phyloP scores from a whole-genome alignment of 352 stramenopile genomes.

The Pythium aquatile region DNA sequence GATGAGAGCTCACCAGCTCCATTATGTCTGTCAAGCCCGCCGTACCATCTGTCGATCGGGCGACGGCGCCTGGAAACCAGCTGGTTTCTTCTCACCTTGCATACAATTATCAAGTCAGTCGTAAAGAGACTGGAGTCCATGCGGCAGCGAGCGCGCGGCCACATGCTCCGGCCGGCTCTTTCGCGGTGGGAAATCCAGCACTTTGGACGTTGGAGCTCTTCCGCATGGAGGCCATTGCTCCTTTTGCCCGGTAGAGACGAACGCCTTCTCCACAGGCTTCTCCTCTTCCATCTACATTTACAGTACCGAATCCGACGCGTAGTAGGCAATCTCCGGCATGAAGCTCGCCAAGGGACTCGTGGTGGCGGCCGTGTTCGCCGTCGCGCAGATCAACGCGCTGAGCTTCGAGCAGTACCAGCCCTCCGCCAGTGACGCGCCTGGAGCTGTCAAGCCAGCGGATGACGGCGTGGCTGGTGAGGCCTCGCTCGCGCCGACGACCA shows the following conservation, averaged over 20 bases:
- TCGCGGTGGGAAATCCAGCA: slow-evolving; percentile 11
- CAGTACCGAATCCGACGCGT: slow-evolving; percentile 3
- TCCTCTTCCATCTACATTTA: slow-evolving; percentile 1
- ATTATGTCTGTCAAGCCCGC: not conserved
- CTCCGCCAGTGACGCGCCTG: slow-evolving; percentile 1
- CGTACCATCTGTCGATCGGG: not conserved
- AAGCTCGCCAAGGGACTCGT: slow-evolving; percentile 50
- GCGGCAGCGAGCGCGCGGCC: not conserved
- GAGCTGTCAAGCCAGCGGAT: slow-evolving; percentile 13
- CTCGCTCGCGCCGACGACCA: slow-evolving; percentile 18
- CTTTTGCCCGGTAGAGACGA: slow-evolving; percentile 25
- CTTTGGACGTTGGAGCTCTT: not conserved
- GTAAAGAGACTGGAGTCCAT: slow-evolving; percentile 3
- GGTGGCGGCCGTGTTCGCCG: slow-evolving; percentile 53
- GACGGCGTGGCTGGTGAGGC: slow-evolving; percentile 23
- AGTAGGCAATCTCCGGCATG: slow-evolving; percentile 23
- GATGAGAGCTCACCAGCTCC: not conserved
- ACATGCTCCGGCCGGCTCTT: slow-evolving; percentile 18
- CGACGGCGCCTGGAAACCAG: slow-evolving; percentile 10
- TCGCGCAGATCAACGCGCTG: slow-evolving; percentile 50
- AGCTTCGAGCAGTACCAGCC: slow-evolving; percentile 38
- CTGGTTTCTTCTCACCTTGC: not conserved
- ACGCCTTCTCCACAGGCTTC: not conserved
- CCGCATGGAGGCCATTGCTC: slow-evolving; percentile 12
- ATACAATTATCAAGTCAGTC: slow-evolving; percentile 8